Base-by-base conservation (phyloP, 805 yeast genomes). In the Candida incommunis region DNA sequence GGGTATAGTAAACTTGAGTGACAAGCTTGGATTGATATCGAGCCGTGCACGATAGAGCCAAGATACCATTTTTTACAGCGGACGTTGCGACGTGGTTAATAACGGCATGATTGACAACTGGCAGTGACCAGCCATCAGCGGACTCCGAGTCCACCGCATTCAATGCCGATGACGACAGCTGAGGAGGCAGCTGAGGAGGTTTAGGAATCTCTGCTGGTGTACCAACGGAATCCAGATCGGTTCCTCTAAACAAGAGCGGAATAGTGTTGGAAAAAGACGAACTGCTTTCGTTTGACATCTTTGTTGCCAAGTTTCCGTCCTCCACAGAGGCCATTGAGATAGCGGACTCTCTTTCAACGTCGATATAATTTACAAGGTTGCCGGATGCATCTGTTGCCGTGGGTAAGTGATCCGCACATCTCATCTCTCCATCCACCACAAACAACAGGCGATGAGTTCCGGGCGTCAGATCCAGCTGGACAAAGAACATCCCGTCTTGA, bases 361-460 rank as follows among this genome's bases (percentile, higher is more conserved):
- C 95, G 41, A 88, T 72, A 61, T 88, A 88, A 63, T 88, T 88
- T 43, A 88, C 95, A 58, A 88, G 82, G 59, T 88, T 88, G 43
- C 96, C 96, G 80, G 86, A 81, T 50, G 87, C 92, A 62, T 88
- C 96, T 0, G 96, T 88, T 2, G 96, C 96, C 1, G 95, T 86
- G 3, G 96, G 95, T 50, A 88, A 70, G 52, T 73, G 80, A 59
- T 87, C 94, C 23, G 92, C 80, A 58, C 86, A 85, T 49, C 94
- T 68, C 54, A 88, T 75, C 59, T 88, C 96, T 63, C 86, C 86
- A 59, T 88, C 96, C 40, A 88, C 92, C 49, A 88, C 94, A 60
- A 88, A 88, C 58, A 95, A 74, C 63, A 88, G 82, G 52, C 96
- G 68, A 60, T 88, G 96, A 1, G 95, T 88, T 3, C 96, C 96